Percentiles rank a stretch among this genome's conserved stretches.
These are phyloP conservation scores for Flaveria ramosissima DNA, from an alignment of 129 eudicot genomes.

Conservation along the genomic window DNA sequence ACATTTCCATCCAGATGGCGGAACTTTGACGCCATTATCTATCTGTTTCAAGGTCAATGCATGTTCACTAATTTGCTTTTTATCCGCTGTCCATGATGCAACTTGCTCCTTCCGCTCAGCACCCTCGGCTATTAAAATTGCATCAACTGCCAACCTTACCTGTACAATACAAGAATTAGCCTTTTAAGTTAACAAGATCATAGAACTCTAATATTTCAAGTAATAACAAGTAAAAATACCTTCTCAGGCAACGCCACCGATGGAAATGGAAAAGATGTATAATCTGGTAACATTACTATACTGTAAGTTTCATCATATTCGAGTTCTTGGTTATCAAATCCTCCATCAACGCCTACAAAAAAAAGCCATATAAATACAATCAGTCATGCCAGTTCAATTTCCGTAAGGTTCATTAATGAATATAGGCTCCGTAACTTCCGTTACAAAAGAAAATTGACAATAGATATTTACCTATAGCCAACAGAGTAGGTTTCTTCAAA, in stretches of 20 bases:
- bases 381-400: slow-evolving; percentile 1
- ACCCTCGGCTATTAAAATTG: slow-evolving; percentile 72
- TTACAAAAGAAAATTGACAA: not conserved
- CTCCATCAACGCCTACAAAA: slow-evolving; percentile 77
- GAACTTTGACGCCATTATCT: slow-evolving; percentile 69
- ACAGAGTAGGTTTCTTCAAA: slow-evolving; percentile 82
- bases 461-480: slow-evolving; percentile 74
- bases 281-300: slow-evolving; percentile 75
- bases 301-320: slow-evolving; percentile 68
- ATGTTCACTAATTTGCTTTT: slow-evolving; percentile 67
- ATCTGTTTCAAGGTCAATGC: slow-evolving; percentile 75
- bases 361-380: slow-evolving; percentile 14
- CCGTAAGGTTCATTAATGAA: not conserved
- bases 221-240: slow-evolving; percentile 18
- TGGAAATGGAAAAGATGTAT: slow-evolving; percentile 71
- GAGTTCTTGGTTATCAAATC: slow-evolving; percentile 76
- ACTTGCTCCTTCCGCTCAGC: slow-evolving; percentile 94
- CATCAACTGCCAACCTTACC: slow-evolving; percentile 95
- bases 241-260: slow-evolving; percentile 89
- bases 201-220: not conserved
- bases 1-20: slow-evolving; percentile 96
- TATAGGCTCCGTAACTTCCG: not conserved
- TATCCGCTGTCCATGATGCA: slow-evolving; percentile 92
- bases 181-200: not conserved
- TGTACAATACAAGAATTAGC: slow-evolving; percentile 32